Evolutionary conservation across 139 green algal species (phyloP), one percentile per base, ranked within the genome.

Genomic region (Mesotaenium endlicherianum): DNA sequence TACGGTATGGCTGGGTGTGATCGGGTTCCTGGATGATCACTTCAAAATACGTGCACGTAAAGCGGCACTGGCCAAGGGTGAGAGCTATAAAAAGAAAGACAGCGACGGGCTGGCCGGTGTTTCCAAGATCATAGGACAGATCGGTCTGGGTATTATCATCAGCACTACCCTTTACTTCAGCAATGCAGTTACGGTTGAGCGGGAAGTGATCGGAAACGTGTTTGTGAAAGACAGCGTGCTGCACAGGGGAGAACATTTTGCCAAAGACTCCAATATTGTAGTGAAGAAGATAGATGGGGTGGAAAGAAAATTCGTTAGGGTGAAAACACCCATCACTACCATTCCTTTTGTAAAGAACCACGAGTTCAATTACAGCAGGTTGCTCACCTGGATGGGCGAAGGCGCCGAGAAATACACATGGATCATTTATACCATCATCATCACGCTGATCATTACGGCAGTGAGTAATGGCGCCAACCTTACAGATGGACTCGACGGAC

Each of bases 401-500:
- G n/a, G n/a, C n/a, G n/a, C n/a, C n/a, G n/a, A n/a, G n/a, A n/a
- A n/a, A n/a, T n/a, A n/a, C n/a, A n/a, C n/a, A n/a, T n/a, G n/a
- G n/a, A 70, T 90, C 81, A 45, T 71, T 57, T 57, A 26, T 14
- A 14, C 34, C 40, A 14, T 49, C 50, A 53, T 88, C 14, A 58
- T 55, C n/a, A 40, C 30, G 1, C 81, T 88, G 44, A 57, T 67
- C 2, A 78, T 88, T 6, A 55, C 75, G 14, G 81, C 78, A 1
- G 47, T 80, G 36, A 83, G 67, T 80, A 91, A 91, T 70, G 88
- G 57, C 2, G 84, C 84, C 45, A 91, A 91, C 79, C 76, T 91
- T 47, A 91, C 88, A 1, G 88, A 91, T 43, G 88, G 88, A n/a
- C 40, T 91, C 14, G 88, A 91, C 77, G 88, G 88, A 44, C 67